Evolutionary conservation across 108 stramenopile genomes (phyloP).

Genomic region (Seminavis robusta): DNA sequence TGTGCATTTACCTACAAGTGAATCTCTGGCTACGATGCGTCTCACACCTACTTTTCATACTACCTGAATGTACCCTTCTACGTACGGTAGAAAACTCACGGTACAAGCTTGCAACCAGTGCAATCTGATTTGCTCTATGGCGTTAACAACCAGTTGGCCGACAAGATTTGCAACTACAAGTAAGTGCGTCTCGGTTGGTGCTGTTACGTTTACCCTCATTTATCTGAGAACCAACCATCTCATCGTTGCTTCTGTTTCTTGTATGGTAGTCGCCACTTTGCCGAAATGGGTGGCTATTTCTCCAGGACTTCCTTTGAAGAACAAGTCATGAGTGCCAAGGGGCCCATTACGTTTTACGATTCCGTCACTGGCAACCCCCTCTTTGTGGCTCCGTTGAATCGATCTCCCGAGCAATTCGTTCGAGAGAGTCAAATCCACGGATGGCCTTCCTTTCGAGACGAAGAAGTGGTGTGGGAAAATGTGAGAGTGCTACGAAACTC

Average conservation of each 20-base stretch:
- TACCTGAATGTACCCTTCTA: background rate
- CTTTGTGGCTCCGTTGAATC: slow-evolving; percentile 74
- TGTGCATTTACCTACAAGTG: too few species aligned
- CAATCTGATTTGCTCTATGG: slow-evolving; percentile 62
- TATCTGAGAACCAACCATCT: background rate
- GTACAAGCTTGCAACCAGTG: slow-evolving; percentile 56
- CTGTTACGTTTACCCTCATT: background rate
- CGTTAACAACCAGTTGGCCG: slow-evolving; percentile 50
- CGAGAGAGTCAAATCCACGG: slow-evolving; percentile 65
- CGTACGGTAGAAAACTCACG: slow-evolving; percentile 51
- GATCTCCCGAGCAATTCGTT: slow-evolving; percentile 70
- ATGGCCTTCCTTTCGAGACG: slow-evolving; percentile 82
- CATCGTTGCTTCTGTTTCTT: slow-evolving; percentile 2
- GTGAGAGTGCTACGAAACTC: slow-evolving; percentile 69
- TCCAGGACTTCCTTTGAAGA: slow-evolving; percentile 53
- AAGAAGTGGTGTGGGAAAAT: slow-evolving; percentile 87
- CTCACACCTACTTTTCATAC: background rate
- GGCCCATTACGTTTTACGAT: slow-evolving; percentile 81
- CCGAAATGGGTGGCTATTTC: slow-evolving; percentile 85
- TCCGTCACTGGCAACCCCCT: slow-evolving; percentile 83
- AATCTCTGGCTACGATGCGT: slow-evolving; percentile 5
- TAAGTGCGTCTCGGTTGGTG: background rate
- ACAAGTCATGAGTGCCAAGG: background rate
- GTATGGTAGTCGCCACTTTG: slow-evolving; percentile 79
- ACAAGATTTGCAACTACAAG: slow-evolving; percentile 83